These are phyloP conservation scores for Populus hybrid DNA, from an alignment of 441 rosid species.

Conservation along the genomic window DNA sequence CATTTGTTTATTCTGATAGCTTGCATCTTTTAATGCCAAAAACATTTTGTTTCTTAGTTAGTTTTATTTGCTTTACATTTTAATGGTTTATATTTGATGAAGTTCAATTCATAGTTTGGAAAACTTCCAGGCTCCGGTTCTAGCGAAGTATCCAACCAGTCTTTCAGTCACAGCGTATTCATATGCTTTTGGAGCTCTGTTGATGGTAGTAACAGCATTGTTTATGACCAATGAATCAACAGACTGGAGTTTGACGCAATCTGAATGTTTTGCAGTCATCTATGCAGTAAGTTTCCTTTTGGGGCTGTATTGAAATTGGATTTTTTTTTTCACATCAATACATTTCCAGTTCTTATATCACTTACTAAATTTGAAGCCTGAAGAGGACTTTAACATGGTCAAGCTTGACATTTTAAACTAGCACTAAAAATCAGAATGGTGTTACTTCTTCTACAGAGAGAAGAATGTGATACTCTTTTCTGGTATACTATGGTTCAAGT, in stretches of 20 bases:
- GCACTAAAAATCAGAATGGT: not conserved
- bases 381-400: not conserved
- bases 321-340: not conserved
- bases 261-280: constrained; percentile 77
- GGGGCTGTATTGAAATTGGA: constrained; percentile 3
- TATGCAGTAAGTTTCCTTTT: constrained; percentile 75
- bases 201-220: constrained; percentile 73
- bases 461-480: not conserved
- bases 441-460: not conserved
- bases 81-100: not conserved
- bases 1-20: not conserved
- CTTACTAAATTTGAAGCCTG: not conserved
- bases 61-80: not conserved
- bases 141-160: constrained; percentile 82
- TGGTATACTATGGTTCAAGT: no score
- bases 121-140: constrained; percentile 71
- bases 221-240: constrained; percentile 62
- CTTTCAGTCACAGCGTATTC: constrained; percentile 83
- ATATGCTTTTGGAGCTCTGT: constrained; percentile 72
- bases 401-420: not conserved
- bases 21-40: not conserved
- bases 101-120: constrained; percentile 10
- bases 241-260: constrained; percentile 77
- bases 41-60: constrained; percentile 1
- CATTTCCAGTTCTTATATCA: not conserved